Percentiles rank a stretch among this genome's conserved stretches.
These are phyloP conservation scores for Aspergillaceae sp. DNA, from an alignment of 2,329 filamentous ascomycete species.

Conservation along the genomic window DNA sequence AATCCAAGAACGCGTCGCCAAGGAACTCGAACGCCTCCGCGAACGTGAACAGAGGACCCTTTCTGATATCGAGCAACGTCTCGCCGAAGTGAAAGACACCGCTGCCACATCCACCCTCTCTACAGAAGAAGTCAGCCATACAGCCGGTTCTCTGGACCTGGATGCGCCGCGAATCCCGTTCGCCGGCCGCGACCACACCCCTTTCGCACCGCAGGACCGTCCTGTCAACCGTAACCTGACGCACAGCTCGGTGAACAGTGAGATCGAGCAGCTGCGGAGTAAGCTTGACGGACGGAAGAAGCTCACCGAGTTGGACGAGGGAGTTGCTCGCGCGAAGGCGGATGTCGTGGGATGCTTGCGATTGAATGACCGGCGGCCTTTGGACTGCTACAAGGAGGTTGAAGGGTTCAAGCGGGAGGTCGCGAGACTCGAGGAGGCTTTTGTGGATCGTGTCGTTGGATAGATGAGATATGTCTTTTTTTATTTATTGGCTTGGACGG, in stretches of 20 bases:
- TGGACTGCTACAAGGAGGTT: conserved; percentile 93
- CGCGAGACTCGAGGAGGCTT: conserved; percentile 70
- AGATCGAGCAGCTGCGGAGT: conserved; percentile 48
- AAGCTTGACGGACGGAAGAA: conserved; percentile 56
- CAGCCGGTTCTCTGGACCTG: conserved; percentile 26
- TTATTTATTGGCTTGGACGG: not conserved
- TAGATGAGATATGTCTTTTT: conserved; percentile 9
- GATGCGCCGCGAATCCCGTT: conserved; percentile 38
- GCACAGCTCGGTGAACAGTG: conserved; percentile 46
- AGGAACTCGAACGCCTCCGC: conserved; percentile 74
- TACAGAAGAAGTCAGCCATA: conserved; percentile 12
- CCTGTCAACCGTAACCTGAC: conserved; percentile 38
- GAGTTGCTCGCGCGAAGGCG: conserved; percentile 64
- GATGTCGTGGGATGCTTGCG: conserved; percentile 73
- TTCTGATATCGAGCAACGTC: conserved; percentile 57
- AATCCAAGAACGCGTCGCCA: conserved; percentile 76
- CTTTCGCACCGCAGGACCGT: conserved; percentile 12
- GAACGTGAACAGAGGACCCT: conserved; percentile 62
- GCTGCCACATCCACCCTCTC: conserved; percentile 20
- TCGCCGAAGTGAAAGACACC: conserved; percentile 33
- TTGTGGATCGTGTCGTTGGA: conserved; percentile 68
- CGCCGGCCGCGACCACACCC: conserved; percentile 30
- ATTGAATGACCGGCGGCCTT: conserved; percentile 73
- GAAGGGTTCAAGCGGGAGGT: conserved; percentile 86
- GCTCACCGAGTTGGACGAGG: conserved; percentile 56